Percentiles rank a stretch among this genome's conserved stretches.
phyloP scores from a whole-genome alignment of 2,329 filamentous ascomycete genomes.

The Dothistroma septosporum region DNA sequence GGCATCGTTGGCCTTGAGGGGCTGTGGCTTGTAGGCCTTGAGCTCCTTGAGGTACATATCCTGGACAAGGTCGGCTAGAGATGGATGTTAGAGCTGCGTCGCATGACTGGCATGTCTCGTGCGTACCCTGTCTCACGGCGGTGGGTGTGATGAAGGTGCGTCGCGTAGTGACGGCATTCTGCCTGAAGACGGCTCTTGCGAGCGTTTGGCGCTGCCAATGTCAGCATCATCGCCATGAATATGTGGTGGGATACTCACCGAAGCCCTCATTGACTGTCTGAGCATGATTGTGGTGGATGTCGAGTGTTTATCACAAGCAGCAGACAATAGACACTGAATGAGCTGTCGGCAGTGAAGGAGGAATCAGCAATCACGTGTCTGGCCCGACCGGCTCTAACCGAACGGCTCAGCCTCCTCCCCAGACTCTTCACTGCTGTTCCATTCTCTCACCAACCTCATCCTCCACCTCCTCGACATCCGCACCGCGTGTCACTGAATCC shows the following conservation, averaged over 20 bases:
- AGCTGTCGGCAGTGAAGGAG: too few relatives aligned
- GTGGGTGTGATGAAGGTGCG: conserved; percentile 62
- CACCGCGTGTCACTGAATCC: conserved; percentile 26
- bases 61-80: conserved; percentile 87
- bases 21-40: conserved; percentile 85
- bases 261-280: conserved; percentile 59
- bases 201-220: conserved; percentile 55
- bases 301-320: neutral
- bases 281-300: conserved; percentile 47
- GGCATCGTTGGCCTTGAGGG: conserved; percentile 79
- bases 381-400: neutral
- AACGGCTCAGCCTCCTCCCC: conserved; percentile 4
- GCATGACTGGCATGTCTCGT: neutral
- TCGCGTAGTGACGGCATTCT: conserved; percentile 51
- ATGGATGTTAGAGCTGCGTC: conserved; percentile 7
- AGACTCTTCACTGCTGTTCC: conserved; percentile 7
- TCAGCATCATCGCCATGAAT: conserved; percentile 31
- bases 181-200: conserved; percentile 57
- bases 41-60: conserved; percentile 96
- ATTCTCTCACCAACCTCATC: conserved; percentile 10
- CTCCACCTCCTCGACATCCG: conserved; percentile 19
- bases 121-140: conserved; percentile 58
- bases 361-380: too few relatives aligned
- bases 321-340: neutral
- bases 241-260: conserved; percentile 44